Base-by-base conservation (phyloP, 2,329 filamentous ascomycete genomes). In the Cryphonectria naterciae region DNA sequence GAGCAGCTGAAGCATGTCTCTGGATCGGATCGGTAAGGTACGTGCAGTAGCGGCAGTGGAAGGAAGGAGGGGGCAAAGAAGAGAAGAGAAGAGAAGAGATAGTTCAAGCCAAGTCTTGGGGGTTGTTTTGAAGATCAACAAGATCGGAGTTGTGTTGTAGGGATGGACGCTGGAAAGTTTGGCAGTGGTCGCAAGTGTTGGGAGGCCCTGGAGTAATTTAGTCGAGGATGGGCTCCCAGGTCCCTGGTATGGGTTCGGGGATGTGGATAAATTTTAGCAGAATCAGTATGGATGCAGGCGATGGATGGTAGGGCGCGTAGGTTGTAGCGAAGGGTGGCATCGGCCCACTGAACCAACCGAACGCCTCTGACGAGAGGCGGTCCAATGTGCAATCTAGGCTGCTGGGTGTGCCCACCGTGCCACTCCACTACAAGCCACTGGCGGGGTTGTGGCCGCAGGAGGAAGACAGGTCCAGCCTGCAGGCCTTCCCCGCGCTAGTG, bases 1-100 rank as follows among this genome's bases (percentile, higher is more conserved):
- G 41, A 67, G 63, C 69, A 69, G 39, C 39, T 67, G 69, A 64
- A 62, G 70, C 71, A 73, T 73, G 25, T 71, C 71, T 73, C 70
- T 68, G 63, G 67, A 32, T 39, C 15, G 61, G 61, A 25, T 49
- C 19, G 46, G 46, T n/a, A 49, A 46, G 46, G 39, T 64, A 25
- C 43, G 22, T 46, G 64, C 19, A 19, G 52, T 17, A 22, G 60
- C 25, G 49, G 37, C 19, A 25, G 49, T 7, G 46, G 22, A 39
- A 60, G 2, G n/a, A 19, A 61, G 13, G 22, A 41, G 37, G 32
- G 13, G 39, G 25, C 15, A 28, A 60, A 25, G 7, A 22, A 32
- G 11, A 22, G 10, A 15, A 32, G 11, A 22, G 10, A 15, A 6
- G 8, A 60, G 32, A 22, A 56, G 43, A 49, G 8, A 49, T n/a